phyloP scores from a whole-genome alignment of 2,329 filamentous ascomycete species.

The Colletotrichum lindemuthianum region DNA sequence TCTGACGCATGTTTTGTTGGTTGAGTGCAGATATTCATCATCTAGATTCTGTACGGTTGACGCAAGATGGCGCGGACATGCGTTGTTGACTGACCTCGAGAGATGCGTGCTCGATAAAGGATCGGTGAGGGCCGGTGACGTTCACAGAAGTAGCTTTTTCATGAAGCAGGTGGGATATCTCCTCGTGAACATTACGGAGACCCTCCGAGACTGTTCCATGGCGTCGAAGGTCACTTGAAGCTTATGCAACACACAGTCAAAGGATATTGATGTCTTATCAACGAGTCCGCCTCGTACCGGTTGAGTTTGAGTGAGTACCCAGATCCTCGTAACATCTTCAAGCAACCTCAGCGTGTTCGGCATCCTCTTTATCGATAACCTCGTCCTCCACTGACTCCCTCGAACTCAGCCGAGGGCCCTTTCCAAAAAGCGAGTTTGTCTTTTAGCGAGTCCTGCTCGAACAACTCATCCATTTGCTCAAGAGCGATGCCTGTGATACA shows the following conservation, averaged over 20 bases:
- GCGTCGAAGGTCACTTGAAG: no score
- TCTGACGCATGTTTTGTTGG: not conserved
- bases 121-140: no score
- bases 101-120: no score
- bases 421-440: conserved; percentile 14
- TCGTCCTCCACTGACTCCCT: not conserved
- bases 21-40: not conserved
- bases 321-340: not conserved
- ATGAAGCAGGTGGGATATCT: no score
- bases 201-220: no score
- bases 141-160: no score
- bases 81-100: not conserved
- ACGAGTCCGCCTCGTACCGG: no score
- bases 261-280: no score
- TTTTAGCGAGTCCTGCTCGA: conserved; percentile 29
- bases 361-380: conserved; percentile 16
- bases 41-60: conserved; percentile 2
- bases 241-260: no score
- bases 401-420: conserved; percentile 2
- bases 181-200: no score
- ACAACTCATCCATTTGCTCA: conserved; percentile 46
- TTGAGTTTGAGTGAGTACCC: no score
- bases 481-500: conserved; percentile 30
- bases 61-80: not conserved
- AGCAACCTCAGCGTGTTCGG: conserved; percentile 12